Conservation (phyloP, 805 yeast genomes). For the Metschnikowia hibisci region DNA sequence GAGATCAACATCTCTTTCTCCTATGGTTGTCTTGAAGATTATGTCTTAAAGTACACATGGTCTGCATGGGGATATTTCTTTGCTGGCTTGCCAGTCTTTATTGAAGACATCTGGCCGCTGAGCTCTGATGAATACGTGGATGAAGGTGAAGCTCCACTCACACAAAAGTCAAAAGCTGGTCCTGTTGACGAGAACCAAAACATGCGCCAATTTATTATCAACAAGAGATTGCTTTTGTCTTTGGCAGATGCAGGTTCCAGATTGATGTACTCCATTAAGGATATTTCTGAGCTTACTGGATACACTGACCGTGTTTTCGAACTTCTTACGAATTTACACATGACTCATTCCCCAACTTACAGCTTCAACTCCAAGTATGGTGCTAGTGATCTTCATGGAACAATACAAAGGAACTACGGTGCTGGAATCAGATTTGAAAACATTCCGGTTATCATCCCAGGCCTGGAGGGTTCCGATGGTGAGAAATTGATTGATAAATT, state of each 20-base stretch:
- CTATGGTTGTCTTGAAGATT: constrained; percentile 78
- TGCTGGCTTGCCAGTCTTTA: constrained; percentile 82
- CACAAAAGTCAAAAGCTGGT: constrained; percentile 9
- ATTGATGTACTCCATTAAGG: constrained; percentile 91
- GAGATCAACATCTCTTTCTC: constrained; percentile 58
- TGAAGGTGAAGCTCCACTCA: constrained; percentile 18
- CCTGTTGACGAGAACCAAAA: constrained; percentile 47
- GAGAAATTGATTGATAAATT: constrained; percentile 55
- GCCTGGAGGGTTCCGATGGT: constrained; percentile 56
- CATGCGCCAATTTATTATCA: constrained; percentile 85
- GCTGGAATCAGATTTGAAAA: constrained; percentile 77
- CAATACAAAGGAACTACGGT: constrained; percentile 68
- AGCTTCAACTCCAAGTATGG: constrained; percentile 46
- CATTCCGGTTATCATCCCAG: constrained; percentile 78
- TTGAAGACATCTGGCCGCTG: constrained; percentile 47
- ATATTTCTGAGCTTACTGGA: constrained; percentile 85
- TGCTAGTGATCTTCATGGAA: constrained; percentile 63
- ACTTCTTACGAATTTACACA: constrained; percentile 70
- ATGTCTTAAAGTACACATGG: constrained; percentile 87
- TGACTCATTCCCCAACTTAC: constrained; percentile 65
- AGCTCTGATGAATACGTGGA: constrained; percentile 16
- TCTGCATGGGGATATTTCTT: constrained; percentile 91
- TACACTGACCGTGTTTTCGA: constrained; percentile 83
- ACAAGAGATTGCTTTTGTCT: constrained; percentile 84
- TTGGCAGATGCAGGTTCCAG: constrained; percentile 94